Evolutionary conservation across 495 filamentous ascomycete genomes (phyloP), one percentile per base, ranked within the genome.

Genomic region (Elasticomyces elasticus): DNA sequence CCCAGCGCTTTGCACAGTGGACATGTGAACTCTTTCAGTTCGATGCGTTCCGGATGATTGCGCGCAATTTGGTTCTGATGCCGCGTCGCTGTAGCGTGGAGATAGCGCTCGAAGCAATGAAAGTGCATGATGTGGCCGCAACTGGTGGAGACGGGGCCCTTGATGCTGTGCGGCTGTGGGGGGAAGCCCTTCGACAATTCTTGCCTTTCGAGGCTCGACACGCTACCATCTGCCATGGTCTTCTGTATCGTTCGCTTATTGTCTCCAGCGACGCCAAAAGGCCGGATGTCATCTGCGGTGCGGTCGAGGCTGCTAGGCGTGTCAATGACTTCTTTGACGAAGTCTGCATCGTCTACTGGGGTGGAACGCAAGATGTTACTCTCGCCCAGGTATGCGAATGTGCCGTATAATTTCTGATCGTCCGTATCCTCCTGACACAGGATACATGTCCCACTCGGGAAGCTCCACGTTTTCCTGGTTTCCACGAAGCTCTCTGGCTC

Each of bases 111-210:
- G 62, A 97, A 99, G 68, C 92, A 99, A 28, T 79, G 79, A 64
- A 87, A 99, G 65, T 99, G 92, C 92, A 99, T 99, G 58, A 97
- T 90, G 67, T 99, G 92, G 5, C 89, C 91, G 69, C 92, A 99
- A 26, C 91, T 87, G 37, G 87, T 88, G 7, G 89, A 81, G 5
- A 97, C 86, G 3, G 90, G 86, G 0, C 89, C 94, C n/a, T 76
- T 74, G 35, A 75, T 73, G 9, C 77, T 80, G 35, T 81, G 77
- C 23, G 74, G 72, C 10, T 80, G 68, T 11, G 24, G 50, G 3
- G 87, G 83, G 62, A 95, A 97, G 1, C 92, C 92, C 68, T 89
- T 90, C 42, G 89, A 91, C 19, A 97, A 76, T 17, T 81, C 82
- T 71, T 94, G 83, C 51, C 85, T 81, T 61, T 92, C 89, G 31